Evolutionary conservation across 495 filamentous ascomycete genomes (phyloP), one percentile per base, ranked within the genome.

Genomic region (Podospora comata): DNA sequence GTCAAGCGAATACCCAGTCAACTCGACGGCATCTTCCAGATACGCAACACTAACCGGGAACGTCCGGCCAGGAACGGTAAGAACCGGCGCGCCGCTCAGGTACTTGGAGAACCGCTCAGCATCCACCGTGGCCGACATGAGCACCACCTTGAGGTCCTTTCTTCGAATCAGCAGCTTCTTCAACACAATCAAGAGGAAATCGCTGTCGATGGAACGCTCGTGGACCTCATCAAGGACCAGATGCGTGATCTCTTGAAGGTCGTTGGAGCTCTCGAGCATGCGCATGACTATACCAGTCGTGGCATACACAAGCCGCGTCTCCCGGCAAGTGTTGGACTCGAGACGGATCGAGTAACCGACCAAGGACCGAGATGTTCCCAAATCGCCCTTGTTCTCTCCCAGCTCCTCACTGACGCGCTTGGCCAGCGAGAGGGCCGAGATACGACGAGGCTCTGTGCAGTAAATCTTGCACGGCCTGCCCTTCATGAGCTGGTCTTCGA

Each of bases 81-180:
- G 76, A 26, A 97, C 86, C 0, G 95, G 94, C 5, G 94, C 94
- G 20, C 88, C 88, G 26, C 87, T 86, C 0, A 99, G 83, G 71
- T 99, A 99, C 2, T 85, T 87, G 0, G 95, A 97, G 75, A 99
- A 96, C 18, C 88, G 88, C 67, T 94, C 88, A 6, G 95, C 92
- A 76, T 99, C 92, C 9, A 97, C 89, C 3, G 95, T 99, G 5
- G 95, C 95, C 63, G 94, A 97, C 95, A 97, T 99, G 28, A 99
- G 85, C 34, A 99, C 84, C 32, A 99, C 90, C 71, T 85, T 86
- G 59, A 97, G 79, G 59, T 93, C 86, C 61, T 89, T 90, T 61
- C 92, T 84, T 65, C 84, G 84, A 23, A 84, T 70, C 74, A 97
- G 85, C 18, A 97, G 81, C 70, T 93, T 91, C 71, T 92, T 91